Evolutionary conservation across 768 basidiomycete genomes (phyloP), one percentile per base, ranked within the genome.

Genomic region (Panaeolus cyanescens): DNA sequence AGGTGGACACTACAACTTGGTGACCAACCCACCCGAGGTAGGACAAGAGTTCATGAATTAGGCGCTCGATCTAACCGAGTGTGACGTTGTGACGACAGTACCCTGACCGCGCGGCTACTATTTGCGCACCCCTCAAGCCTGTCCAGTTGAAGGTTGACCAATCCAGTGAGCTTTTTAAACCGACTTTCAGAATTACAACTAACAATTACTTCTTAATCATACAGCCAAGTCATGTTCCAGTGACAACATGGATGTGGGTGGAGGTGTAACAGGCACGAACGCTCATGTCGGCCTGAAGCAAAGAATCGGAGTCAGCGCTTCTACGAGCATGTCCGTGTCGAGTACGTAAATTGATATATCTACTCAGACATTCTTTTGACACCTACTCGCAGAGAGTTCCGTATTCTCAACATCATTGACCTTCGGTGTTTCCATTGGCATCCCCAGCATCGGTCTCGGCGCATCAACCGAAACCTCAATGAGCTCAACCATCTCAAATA

Each of bases 11-110:
- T 59, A 57, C 42, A 64, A 59, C 30, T 56, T 64, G 4, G 59
- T 64, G 19, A 58, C 59, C 13, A 64, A 64, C 32, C 63, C 63
- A 17, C 13, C 34, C 19, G 63, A 64, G 5, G 63, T 64, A 56
- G n/a, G n/a, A n/a, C n/a, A n/a, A 39, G 40, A 53, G 2, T 22
- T 17, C 39, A 20, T 31, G 5, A 4, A 30, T 17, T 42, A n/a
- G 25, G 31, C 33, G 28, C 31, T 42, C 42, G 15, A 12, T 15
- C 32, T 33, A 22, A 34, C 13, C 25, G 2, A 56, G 13, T 58
- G 31, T 56, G 32, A 39, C 12, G 13, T 28, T 55, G 62, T 59
- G 54, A 30, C 62, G 30, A 4, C n/a, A 50, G 20, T 19, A 12
- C 10, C 19, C 32, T 10, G 54, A 56, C 7, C 55, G n/a, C 28